phyloP scores from a whole-genome alignment of 2,329 filamentous ascomycete genomes.

The Epichloe amarillans region DNA sequence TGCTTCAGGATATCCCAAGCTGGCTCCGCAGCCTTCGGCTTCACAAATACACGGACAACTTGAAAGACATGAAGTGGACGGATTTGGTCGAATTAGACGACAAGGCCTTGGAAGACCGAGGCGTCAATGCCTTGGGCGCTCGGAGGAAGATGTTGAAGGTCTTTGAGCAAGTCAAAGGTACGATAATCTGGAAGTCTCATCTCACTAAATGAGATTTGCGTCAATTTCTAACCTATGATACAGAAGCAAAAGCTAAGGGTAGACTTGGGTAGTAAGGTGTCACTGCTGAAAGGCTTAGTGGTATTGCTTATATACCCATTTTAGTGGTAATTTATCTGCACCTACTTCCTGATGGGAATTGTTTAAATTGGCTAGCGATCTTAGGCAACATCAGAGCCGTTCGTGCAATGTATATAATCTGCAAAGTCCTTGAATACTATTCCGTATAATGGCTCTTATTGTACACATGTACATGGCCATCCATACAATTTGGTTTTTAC shows the following conservation, averaged over 20 bases:
- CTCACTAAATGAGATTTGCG: neutral
- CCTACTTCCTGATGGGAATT: neutral
- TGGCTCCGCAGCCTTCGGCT: slow-evolving; percentile 90
- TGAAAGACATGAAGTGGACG: slow-evolving; percentile 95
- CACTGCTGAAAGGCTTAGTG: neutral
- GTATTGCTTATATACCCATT: neutral
- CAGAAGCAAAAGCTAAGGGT: slow-evolving; percentile 61
- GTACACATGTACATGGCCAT: neutral
- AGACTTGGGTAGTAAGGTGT: slow-evolving; percentile 38
- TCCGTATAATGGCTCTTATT: neutral
- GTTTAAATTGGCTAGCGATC: neutral
- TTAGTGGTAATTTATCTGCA: neutral
- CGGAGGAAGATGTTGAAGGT: slow-evolving; percentile 98
- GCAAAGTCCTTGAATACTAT: neutral
- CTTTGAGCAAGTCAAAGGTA: slow-evolving; percentile 86
- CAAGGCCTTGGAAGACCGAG: slow-evolving; percentile 79
- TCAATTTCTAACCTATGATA: slow-evolving; percentile 9
- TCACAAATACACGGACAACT: slow-evolving; percentile 97
- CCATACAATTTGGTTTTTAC: neutral
- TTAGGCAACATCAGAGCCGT: neutral
- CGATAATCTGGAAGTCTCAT: slow-evolving; percentile 8
- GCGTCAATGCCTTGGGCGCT: slow-evolving; percentile 88
- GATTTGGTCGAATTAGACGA: slow-evolving; percentile 88
- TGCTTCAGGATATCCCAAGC: slow-evolving; percentile 88
- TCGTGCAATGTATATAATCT: neutral